Evolutionary conservation across 2,329 filamentous ascomycete genomes (phyloP).

Genomic region (Diaporthe longicolla): DNA sequence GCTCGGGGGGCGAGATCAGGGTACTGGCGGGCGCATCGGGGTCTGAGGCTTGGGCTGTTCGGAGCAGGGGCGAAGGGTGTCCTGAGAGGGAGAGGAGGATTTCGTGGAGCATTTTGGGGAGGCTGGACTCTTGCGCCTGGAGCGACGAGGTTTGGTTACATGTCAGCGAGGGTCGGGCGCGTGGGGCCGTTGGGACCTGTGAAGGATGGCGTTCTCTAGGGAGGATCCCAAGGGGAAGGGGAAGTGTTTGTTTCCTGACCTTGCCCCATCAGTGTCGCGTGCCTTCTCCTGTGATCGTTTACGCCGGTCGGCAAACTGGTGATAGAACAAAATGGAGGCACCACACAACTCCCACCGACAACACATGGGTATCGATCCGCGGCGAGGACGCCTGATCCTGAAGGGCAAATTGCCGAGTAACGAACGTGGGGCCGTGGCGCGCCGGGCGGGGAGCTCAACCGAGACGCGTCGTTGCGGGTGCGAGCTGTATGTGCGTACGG

Average conservation of each 20-base stretch:
- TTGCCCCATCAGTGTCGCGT: conserved; percentile 34
- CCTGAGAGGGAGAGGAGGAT: conserved; percentile 96
- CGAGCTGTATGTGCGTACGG: conserved; percentile 1
- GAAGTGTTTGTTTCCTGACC: conserved; percentile 33
- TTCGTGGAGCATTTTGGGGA: conserved; percentile 88
- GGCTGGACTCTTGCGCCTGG: conserved; percentile 29
- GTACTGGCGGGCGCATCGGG: conserved; percentile 57
- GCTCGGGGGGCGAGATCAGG: conserved; percentile 82
- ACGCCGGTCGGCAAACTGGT: conserved; percentile 37
- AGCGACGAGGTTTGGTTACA: neutral
- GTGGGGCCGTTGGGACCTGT: neutral
- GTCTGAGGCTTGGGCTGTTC: conserved; percentile 62
- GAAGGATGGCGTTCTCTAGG: neutral
- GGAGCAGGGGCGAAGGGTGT: conserved; percentile 90
- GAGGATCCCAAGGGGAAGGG: neutral
- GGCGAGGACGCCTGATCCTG: conserved; percentile 22
- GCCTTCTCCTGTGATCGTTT: conserved; percentile 18
- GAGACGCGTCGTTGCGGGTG: conserved; percentile 20
- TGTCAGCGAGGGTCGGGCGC: conserved; percentile 29
- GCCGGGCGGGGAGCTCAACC: conserved; percentile 16
- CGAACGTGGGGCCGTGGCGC: conserved; percentile 31
- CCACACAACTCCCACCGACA: conserved; percentile 43
- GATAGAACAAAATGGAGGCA: conserved; percentile 40
- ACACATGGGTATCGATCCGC: conserved; percentile 35
- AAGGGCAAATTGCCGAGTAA: conserved; percentile 21